A percentile compares a stretch with the other conserved stretches of the same genome.
These are phyloP conservation scores for Penicillium roqueforti DNA, from an alignment of 495 filamentous ascomycete species.

Conservation along the genomic window DNA sequence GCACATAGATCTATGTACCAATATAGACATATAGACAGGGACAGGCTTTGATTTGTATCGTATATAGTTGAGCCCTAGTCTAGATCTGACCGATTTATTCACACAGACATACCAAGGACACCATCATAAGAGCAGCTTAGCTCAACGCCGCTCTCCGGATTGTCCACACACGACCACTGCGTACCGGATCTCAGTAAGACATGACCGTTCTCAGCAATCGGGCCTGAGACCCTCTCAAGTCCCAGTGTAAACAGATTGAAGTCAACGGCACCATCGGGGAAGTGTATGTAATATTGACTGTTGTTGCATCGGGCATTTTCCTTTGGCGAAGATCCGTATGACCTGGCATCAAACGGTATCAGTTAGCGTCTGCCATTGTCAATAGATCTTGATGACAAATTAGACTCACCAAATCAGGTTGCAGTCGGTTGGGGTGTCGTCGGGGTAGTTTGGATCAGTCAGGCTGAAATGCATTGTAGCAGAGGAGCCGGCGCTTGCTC, in stretches of 20 bases:
- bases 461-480: slow-evolving; percentile 23
- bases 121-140: slow-evolving; percentile 19
- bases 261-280: slow-evolving; percentile 18
- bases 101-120: slow-evolving; percentile 15
- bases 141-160: slow-evolving; percentile 8
- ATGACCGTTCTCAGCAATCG: slow-evolving; percentile 17
- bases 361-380: neutral
- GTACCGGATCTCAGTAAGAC: slow-evolving; percentile 15
- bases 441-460: slow-evolving; percentile 23
- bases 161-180: slow-evolving; percentile 22
- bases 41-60: neutral
- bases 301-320: slow-evolving; percentile 23
- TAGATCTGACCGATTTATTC: neutral
- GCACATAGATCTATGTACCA: neutral
- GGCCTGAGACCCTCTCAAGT: slow-evolving; percentile 17
- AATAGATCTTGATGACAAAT: neutral
- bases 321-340: slow-evolving; percentile 14
- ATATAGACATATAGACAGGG: neutral
- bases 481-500: neutral
- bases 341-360: slow-evolving; percentile 8
- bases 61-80: neutral
- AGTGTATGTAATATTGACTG: slow-evolving; percentile 25
- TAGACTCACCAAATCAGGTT: slow-evolving; percentile 24
- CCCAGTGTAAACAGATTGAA: slow-evolving; percentile 20
- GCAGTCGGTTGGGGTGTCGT: slow-evolving; percentile 29